Base-by-base conservation (phyloP, 2,329 filamentous ascomycete genomes). In the Ophiocordyceps camponoti-rufipedis region DNA sequence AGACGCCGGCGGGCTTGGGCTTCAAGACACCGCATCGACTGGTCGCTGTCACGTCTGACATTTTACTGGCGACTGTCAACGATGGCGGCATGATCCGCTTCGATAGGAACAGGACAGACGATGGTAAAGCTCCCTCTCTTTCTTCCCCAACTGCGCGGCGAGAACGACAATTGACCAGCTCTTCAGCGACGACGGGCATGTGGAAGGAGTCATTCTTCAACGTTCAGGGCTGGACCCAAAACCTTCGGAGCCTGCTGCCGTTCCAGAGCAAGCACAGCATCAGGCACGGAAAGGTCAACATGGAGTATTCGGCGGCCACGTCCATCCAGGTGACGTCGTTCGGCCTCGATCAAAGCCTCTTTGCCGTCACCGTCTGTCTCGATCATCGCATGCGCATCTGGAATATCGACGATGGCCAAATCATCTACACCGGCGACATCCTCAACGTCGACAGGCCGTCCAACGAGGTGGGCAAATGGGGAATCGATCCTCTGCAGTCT, bases 351-450 rank as follows among this genome's bases (percentile, higher is more conserved):
- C 61, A 67, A 44, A 62, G 62, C 6, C 62, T 69, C 1, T 80
- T 75, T 51, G 67, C 75, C 2, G 85, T 94, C 54, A 88, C 88
- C 0, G 77, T 94, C 43, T 91, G 84, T 50, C 68, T 98, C 48
- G 88, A 98, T 54, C 88, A 98, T 58, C 81, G 79, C 11, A 66
- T 98, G 57, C 80, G 87, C 55, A 79, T 91, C 38, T 96, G 91
- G 89, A 91, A 94, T 56, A 69, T 89, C 31, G 69, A 75, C n/a
- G 84, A 76, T 38, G 88, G 88, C 42, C 83, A 80, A 57, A 74
- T 93, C 46, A 75, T 85, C 5, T 77, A 78, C 46, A 80, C 81
- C 6, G 78, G 78, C 52, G 89, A 98, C 60, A 70, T 98, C 31
- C 62, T 96, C 14, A 78, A 82, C 52, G 72, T 79, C 18, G 67